phyloP scores from a whole-genome alignment of 805 yeast species.

The Schwanniomyces sp. region DNA sequence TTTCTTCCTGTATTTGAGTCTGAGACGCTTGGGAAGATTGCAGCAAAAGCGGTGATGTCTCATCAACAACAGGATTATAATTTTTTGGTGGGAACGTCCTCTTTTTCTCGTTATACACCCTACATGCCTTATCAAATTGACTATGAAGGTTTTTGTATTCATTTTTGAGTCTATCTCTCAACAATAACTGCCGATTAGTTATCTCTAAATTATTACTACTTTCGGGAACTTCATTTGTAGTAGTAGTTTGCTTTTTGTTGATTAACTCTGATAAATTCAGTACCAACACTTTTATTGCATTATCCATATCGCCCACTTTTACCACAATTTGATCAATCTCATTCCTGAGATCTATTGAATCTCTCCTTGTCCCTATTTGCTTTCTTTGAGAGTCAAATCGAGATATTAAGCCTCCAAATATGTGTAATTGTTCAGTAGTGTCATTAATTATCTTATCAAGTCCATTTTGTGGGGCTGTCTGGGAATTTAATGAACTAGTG shows the following conservation, averaged over 20 bases:
- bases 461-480: slow-evolving; percentile 17
- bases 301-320: slow-evolving; percentile 30
- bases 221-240: slow-evolving; percentile 1
- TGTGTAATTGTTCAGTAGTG: slow-evolving; percentile 42
- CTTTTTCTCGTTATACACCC: slow-evolving; percentile 51
- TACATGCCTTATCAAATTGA: slow-evolving; percentile 42
- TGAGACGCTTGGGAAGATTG: slow-evolving; percentile 33
- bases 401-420: slow-evolving; percentile 50
- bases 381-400: slow-evolving; percentile 48
- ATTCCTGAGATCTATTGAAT: slow-evolving; percentile 34
- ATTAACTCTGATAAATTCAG: slow-evolving; percentile 25
- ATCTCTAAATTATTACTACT: slow-evolving; percentile 20
- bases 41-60: neutral
- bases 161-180: slow-evolving; percentile 50
- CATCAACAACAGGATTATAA: slow-evolving; percentile 1
- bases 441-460: slow-evolving; percentile 32
- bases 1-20: slow-evolving; percentile 25
- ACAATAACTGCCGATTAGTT: slow-evolving; percentile 41
- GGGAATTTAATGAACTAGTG: neutral
- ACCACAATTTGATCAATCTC: slow-evolving; percentile 31
- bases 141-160: slow-evolving; percentile 56
- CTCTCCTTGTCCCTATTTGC: slow-evolving; percentile 55
- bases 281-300: slow-evolving; percentile 31
- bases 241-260: slow-evolving; percentile 17
- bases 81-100: slow-evolving; percentile 19